Base-by-base conservation (phyloP, 2,329 filamentous ascomycete genomes). In the Fusarium sp. region DNA sequence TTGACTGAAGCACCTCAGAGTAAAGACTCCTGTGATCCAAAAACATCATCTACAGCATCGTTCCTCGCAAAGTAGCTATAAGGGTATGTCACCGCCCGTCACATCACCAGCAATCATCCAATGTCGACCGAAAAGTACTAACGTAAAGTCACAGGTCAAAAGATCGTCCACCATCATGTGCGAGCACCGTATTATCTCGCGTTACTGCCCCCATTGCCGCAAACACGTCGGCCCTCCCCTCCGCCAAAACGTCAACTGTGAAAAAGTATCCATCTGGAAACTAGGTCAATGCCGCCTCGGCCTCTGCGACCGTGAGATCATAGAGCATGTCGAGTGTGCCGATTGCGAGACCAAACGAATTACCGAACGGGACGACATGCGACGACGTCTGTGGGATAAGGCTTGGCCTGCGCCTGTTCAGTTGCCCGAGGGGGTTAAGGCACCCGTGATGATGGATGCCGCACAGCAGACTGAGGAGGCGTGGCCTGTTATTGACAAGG, bases 191-290 rank as follows among this genome's bases (percentile, higher is more conserved):
- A 45, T 20, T 15, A 66, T 13, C 22, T n/a, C 30, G 24, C 47
- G 43, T 6, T 27, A 13, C 29, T 66, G 63, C 38, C 30, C 41
- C 5, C 2, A 9, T 5, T 66, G 63, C 30, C 25, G 10, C 5
- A 38, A 45, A 7, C 7, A 30, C 1, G 52, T 38, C 8, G 12
- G 27, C 8, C n/a, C 38, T 5, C 30, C 65, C 12, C 11, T 66
- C 4, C 25, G 10, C 5, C 30, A 24, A 6, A 65, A 66, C 29
- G 27, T 49, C 54, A 60, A 49, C 54, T 66, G 63, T 38, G 34
- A 54, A 1, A 44, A 48, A 5, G 47, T 41, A 30, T 41, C 22
- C 16, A 18, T 49, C 29, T 54, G 29, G 20, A 66, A 66, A 9
- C 34, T 66, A 7, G 62, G 63, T 1, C 22, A 16, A 10, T 66